Evolutionary conservation across 345 rosid species (phyloP), one percentile per base, ranked within the genome.

Genomic region (Acer campestre): DNA sequence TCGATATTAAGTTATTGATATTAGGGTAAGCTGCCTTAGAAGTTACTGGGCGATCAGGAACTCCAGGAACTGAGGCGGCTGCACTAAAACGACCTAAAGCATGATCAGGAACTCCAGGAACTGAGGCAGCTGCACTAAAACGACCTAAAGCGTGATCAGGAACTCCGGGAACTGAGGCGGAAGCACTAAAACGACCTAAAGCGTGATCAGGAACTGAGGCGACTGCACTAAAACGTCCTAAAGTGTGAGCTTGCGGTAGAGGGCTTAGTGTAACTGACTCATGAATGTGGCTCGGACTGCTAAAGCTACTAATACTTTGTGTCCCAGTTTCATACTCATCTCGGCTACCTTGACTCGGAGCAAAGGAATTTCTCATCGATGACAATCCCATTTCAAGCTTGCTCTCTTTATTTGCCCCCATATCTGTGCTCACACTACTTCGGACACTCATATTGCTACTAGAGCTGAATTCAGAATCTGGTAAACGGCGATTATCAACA

Each of bases 311-410:
- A 71, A 86, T 84, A 70, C 94, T 92, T 27, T 84, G 99, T 51
- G 97, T 92, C 48, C 96, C 93, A 7, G 91, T 86, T 81, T 95
- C 98, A 61, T 88, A 90, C 70, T 96, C 99, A 62, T 93, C 99
- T 51, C 82, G 88, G 86, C 97, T 93, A 67, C 96, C 93, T 86
- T 93, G 97, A 86, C 98, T 93, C 61, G 93, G 95, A 70, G 91
- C 92, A 62, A 87, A 83, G 71, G 98, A 90, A 87, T 92, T 87
- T 74, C 85, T 86, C 46, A 82, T 79, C 12, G 85, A 84, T 40
- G 93, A 82, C 71, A 84, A 56, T 78, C 84, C 84, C 78, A 75
- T 75, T 74, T 93, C 99, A 67, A 72, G 90, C 82, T 81, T 88
- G 23, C 64, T 79, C 78, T 91, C 99, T 80, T 86, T 95, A 80